These are phyloP conservation scores for Penicillium sp. DNA, from an alignment of 2,329 filamentous ascomycete species.

Conservation along the genomic window DNA sequence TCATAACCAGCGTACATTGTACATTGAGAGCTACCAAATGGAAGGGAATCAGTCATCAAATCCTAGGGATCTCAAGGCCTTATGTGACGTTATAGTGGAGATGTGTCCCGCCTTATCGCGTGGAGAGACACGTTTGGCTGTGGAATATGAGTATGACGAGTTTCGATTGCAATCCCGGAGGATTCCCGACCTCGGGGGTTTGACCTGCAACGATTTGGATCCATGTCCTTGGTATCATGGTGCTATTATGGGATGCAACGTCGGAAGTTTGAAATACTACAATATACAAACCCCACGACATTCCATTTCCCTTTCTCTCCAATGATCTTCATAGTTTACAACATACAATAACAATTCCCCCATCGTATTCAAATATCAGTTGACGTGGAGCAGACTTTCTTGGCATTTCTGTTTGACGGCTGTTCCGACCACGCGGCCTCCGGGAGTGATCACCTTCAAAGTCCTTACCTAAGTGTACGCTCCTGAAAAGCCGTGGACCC, in stretches of 20 bases:
- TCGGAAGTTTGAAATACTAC: not conserved
- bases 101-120: constrained; percentile 1
- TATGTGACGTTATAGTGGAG: not conserved
- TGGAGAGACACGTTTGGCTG: not conserved
- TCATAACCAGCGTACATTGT: too few relatives aligned
- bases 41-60: too few relatives aligned
- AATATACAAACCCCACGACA: not conserved
- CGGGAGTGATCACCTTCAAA: constrained; percentile 1
- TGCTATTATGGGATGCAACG: not conserved
- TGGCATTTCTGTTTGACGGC: constrained; percentile 1
- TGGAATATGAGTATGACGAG: constrained; percentile 1
- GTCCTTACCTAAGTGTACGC: constrained; percentile 7
- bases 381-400: constrained; percentile 6
- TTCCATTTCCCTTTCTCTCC: not conserved
- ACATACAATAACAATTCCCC: not conserved
- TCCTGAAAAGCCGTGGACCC: not conserved
- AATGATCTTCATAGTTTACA: not conserved
- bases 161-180: not conserved
- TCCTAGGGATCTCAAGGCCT: too few relatives aligned
- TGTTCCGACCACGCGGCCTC: constrained; percentile 7
- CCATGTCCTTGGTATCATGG: not conserved
- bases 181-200: not conserved
- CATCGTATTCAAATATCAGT: not conserved
- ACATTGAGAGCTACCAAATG: too few relatives aligned
- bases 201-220: not conserved